Conservation (phyloP, 139 green algal species). For the Trebouxia sp. region DNA sequence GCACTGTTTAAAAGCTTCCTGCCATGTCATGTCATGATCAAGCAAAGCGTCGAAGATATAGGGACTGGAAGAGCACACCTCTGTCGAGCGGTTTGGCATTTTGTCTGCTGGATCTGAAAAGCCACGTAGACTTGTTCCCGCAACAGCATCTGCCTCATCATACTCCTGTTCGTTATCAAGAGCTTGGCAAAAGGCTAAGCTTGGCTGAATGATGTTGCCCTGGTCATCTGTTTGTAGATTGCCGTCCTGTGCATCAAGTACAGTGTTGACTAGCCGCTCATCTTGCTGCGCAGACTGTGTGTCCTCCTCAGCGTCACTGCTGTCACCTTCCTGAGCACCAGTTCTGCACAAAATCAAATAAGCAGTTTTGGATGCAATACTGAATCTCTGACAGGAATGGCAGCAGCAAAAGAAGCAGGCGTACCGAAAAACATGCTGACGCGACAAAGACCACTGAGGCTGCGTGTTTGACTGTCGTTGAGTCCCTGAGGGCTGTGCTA, state of each 20-base stretch:
- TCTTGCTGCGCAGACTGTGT: background rate
- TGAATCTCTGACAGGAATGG: background rate
- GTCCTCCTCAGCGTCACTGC: conserved; percentile 29
- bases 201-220: conserved; percentile 22
- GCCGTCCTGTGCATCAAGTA: conserved; percentile 7
- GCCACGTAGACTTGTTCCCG: background rate
- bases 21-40: background rate
- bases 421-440: background rate
- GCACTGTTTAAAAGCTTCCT: background rate
- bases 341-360: background rate
- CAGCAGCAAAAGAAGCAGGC: background rate
- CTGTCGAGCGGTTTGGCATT: background rate
- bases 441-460: background rate
- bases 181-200: conserved; percentile 21
- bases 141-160: conserved; percentile 34
- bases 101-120: background rate
- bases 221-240: background rate
- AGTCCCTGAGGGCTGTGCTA: background rate
- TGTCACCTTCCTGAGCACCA: conserved; percentile 24
- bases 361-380: background rate
- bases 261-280: background rate
- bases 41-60: background rate
- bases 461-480: background rate
- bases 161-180: conserved; percentile 51
- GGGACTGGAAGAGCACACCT: background rate